Conservation (phyloP, 305 asterid species). For the Fraxinus angustifolia region DNA sequence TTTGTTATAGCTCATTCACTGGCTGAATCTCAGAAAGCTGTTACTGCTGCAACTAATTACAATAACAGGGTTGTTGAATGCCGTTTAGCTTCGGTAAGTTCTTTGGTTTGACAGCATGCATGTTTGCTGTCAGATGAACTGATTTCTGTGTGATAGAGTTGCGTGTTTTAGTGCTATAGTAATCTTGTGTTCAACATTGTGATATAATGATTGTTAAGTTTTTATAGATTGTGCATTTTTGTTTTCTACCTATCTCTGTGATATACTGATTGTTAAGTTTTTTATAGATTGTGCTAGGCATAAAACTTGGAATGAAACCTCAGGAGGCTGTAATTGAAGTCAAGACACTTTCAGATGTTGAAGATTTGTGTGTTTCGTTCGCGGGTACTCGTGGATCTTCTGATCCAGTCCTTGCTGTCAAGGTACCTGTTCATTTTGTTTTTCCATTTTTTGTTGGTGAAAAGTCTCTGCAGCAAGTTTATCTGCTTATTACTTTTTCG, state of each 20-base stretch:
- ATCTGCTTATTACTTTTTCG: neutral
- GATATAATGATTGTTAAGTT: slow-evolving; percentile 10
- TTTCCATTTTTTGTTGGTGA: neutral
- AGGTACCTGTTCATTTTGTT: slow-evolving; percentile 40
- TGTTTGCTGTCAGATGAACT: neutral
- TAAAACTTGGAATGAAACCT: slow-evolving; percentile 74
- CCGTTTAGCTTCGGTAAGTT: slow-evolving; percentile 84
- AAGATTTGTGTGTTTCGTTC: slow-evolving; percentile 64
- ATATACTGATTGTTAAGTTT: slow-evolving; percentile 5
- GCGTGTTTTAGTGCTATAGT: neutral
- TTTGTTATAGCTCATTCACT: slow-evolving; percentile 85
- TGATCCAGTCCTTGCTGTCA: slow-evolving; percentile 78
- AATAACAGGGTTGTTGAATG: slow-evolving; percentile 94
- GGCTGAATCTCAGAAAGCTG: slow-evolving; percentile 94
- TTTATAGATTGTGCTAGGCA: slow-evolving; percentile 70
- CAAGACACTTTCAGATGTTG: slow-evolving; percentile 89
- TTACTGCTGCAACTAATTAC: slow-evolving; percentile 92
- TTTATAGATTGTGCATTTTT: slow-evolving; percentile 53
- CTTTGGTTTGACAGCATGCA: neutral
- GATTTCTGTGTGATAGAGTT: neutral
- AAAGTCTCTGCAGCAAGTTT: neutral
- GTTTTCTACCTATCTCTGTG: neutral
- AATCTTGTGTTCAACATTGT: neutral
- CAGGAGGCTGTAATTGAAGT: slow-evolving; percentile 62
- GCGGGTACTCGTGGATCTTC: slow-evolving; percentile 66